Evolutionary conservation across 495 filamentous ascomycete species (phyloP).

Genomic region (Pyronema omphalodes): DNA sequence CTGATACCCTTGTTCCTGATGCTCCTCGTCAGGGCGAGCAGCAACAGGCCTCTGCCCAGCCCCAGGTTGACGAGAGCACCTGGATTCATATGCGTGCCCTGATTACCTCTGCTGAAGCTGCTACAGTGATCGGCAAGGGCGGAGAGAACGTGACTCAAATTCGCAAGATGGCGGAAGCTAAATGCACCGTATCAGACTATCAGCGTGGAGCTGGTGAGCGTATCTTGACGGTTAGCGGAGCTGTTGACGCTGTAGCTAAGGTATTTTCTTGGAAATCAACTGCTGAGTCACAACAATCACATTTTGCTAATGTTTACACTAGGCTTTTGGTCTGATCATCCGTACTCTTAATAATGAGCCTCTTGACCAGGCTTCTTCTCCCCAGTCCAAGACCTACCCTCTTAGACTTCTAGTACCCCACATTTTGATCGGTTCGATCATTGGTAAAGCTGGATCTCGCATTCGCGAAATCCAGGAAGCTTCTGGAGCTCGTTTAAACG

Average conservation of each 20-base stretch:
- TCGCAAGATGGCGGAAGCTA: conserved; percentile 74
- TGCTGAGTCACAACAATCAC: background rate
- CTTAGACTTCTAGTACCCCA: conserved; percentile 89
- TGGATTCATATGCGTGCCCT: conserved; percentile 96
- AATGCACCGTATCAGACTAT: conserved; percentile 97
- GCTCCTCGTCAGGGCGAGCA: conserved; percentile 37
- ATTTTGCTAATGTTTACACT: conserved; percentile 2
- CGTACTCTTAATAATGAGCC: conserved; percentile 94
- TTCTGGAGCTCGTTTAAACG: conserved; percentile 88
- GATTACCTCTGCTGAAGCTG: conserved; percentile 90
- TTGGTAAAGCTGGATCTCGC: conserved; percentile 82
- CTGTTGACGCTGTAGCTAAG: conserved; percentile 92
- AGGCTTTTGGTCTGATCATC: conserved; percentile 97
- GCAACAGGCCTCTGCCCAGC: conserved; percentile 33
- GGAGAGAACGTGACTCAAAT: conserved; percentile 97
- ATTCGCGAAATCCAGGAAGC: conserved; percentile 98
- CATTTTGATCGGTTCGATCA: conserved; percentile 94
- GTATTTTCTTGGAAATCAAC: conserved; percentile 34
- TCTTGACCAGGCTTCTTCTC: conserved; percentile 62
- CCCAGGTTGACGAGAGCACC: conserved; percentile 64
- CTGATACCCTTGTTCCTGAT: conserved; percentile 56
- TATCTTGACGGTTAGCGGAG: conserved; percentile 88
- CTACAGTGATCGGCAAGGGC: conserved; percentile 94
- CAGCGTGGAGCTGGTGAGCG: conserved; percentile 89
- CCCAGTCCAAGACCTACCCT: conserved; percentile 92